A percentile compares a stretch with the other conserved stretches of the same genome.
Evolutionary conservation across 176 grass and related monocot species (phyloP).

Genomic region (Chloris gayana): DNA sequence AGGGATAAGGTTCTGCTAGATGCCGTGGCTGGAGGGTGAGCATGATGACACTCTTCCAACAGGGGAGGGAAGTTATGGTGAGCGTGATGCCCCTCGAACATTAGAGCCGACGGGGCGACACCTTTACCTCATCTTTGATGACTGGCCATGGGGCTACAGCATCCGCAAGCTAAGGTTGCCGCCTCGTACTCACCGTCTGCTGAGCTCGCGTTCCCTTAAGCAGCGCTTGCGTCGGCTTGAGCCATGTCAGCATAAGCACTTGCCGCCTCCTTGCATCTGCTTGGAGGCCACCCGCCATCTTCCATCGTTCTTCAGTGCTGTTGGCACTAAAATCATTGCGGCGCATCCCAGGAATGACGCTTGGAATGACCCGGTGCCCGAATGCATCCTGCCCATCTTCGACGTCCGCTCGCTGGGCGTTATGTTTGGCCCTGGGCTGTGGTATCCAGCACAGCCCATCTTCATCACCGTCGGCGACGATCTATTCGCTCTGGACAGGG

Average conservation of each 20-base stretch:
- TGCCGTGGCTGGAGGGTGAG: no score
- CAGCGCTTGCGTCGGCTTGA: not conserved
- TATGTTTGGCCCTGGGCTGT: not conserved
- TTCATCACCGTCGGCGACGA: not conserved
- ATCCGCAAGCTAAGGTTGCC: not conserved
- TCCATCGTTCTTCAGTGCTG: not conserved
- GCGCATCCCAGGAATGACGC: not conserved
- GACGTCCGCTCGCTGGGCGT: not conserved
- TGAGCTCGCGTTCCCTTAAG: not conserved
- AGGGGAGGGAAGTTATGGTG: not conserved
- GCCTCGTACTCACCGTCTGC: not conserved
- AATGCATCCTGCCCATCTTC: not conserved
- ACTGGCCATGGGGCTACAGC: not conserved
- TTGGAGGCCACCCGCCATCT: not conserved
- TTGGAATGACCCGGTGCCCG: not conserved
- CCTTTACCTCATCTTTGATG: constrained; percentile 2
- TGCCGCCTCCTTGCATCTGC: not conserved
- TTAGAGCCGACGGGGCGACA: not conserved
- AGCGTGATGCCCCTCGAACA: not conserved
- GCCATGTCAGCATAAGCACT: not conserved
- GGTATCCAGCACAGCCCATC: not conserved
- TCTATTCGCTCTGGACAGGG: constrained; percentile 8
- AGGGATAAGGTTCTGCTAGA: not conserved
- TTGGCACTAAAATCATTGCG: not conserved
- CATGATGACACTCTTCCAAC: no score